A percentile compares a stretch with the other conserved stretches of the same genome.
Conservation (phyloP, 2,329 filamentous ascomycete genomes). For the Calonectria honghensis region DNA sequence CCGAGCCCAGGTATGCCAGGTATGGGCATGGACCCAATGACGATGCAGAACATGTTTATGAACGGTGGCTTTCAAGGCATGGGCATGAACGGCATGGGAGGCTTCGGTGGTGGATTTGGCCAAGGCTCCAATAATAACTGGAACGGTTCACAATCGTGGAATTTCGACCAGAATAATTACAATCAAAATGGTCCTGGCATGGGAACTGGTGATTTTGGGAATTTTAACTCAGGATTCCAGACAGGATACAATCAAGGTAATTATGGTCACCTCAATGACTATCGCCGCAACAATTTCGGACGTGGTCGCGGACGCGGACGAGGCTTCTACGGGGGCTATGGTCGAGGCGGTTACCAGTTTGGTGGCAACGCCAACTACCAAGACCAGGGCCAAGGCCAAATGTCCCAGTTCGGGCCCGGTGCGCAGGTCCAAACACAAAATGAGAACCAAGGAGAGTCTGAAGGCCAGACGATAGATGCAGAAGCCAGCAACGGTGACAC, state of each 20-base stretch:
- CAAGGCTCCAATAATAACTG: conserved; percentile 84
- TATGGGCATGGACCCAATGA: conserved; percentile 89
- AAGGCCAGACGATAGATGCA: conserved; percentile 58
- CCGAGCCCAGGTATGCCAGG: conserved; percentile 79
- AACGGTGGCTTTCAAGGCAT: conserved; percentile 86
- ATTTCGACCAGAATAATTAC: conserved; percentile 92
- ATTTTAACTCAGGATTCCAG: conserved; percentile 85
- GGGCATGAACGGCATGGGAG: conserved; percentile 87
- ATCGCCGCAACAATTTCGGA: conserved; percentile 80
- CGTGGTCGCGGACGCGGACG: conserved; percentile 80
- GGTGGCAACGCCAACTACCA: conserved; percentile 62
- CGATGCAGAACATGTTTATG: conserved; percentile 86
- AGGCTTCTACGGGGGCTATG: conserved; percentile 73
- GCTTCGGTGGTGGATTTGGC: conserved; percentile 78
- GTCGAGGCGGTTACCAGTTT: conserved; percentile 74
- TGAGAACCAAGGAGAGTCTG: conserved; percentile 51
- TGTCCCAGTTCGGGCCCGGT: conserved; percentile 54
- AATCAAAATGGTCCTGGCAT: conserved; percentile 90
- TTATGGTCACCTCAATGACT: conserved; percentile 89
- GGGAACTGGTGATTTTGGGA: conserved; percentile 87
- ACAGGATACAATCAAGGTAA: conserved; percentile 90
- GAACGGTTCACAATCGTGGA: conserved; percentile 89
- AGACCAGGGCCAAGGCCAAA: conserved; percentile 58
- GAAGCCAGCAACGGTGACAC: conserved; percentile 42
- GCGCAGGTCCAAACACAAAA: conserved; percentile 48